Base-by-base conservation (phyloP, 208 protist genomes). In the Trypanosoma brucei region DNA sequence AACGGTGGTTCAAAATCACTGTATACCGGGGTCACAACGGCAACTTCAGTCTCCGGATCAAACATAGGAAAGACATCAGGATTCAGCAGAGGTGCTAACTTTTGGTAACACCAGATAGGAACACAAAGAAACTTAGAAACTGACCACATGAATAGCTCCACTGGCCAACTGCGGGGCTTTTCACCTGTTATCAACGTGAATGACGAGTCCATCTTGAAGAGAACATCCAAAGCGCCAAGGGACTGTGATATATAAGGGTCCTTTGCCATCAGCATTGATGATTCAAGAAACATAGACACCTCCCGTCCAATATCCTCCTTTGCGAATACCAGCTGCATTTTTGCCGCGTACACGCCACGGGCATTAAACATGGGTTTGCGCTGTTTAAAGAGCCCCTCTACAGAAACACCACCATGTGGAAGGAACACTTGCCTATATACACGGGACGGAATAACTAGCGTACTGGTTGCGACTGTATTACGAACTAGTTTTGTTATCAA, bases 401-500 rank as follows among this genome's bases (percentile, higher is more conserved):
- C 59, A 50, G 85, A 83, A 5, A 92, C 72, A 6, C 70, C 75
- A 53, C 86, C 86, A 7, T 55, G 63, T 0, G 62, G 62, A 52
- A 72, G 72, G 53, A 92, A 89, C 8, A 88, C 66, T 51, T 79
- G 67, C 14, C 40, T 54, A 0, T 57, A n/a, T n/a, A 55, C 61
- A 6, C 60, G n/a, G 7, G 78, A 71, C 0, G 85, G 81, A 55
- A 92, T 68, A 45, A 82, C 31, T 52, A 92, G 56, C 2, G 83
- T 89, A 59, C 76, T 77, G n/a, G 80, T 88, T 33, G 76, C 86
- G 31, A 92, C 39, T 11, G 83, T 76, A 49, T 69, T 82, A 36
- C 75, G 37, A 34, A 74, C 76, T 44, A 84, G 77, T 45, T 81
- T 62, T 13, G 51, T 65, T 14, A 92, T 62, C 8, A 92, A 51